Evolutionary conservation across 2,329 filamentous ascomycete species (phyloP).

Genomic region (Orbilia quercus): DNA sequence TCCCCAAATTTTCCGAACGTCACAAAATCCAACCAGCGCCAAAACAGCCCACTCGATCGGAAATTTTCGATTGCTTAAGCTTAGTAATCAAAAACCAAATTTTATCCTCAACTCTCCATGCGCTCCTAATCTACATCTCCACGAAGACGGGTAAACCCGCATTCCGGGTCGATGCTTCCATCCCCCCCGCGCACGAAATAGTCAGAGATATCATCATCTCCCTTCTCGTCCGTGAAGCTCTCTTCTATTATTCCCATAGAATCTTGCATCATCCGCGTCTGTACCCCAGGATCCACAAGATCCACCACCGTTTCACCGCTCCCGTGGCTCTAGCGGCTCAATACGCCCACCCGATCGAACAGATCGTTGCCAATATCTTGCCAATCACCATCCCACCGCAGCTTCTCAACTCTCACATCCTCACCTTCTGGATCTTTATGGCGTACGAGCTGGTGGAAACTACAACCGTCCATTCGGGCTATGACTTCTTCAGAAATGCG

Average conservation of each 20-base stretch:
- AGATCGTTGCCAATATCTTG: conserved; percentile 68
- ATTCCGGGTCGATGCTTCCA: conserved; percentile 63
- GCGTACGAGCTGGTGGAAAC: conserved; percentile 68
- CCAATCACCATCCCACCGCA: conserved; percentile 68
- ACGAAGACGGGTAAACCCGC: conserved; percentile 56
- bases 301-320: conserved; percentile 70
- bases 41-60: conserved; percentile 66
- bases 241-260: conserved; percentile 71
- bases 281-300: conserved; percentile 69
- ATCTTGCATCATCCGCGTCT: conserved; percentile 67
- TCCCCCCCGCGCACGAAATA: conserved; percentile 64
- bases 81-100: conserved; percentile 67
- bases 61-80: conserved; percentile 65
- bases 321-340: conserved; percentile 70
- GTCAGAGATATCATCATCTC: conserved; percentile 64
- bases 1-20: conserved; percentile 66
- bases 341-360: conserved; percentile 71
- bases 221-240: conserved; percentile 65
- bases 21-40: conserved; percentile 70
- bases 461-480: conserved; percentile 70
- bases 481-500: conserved; percentile 67
- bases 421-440: conserved; percentile 69
- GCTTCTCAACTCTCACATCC: conserved; percentile 65
- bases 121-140: conserved; percentile 58
- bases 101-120: conserved; percentile 63